These are phyloP conservation scores for Talaromyces sp. DNA, from an alignment of 2,329 filamentous ascomycete species.

Conservation along the genomic window DNA sequence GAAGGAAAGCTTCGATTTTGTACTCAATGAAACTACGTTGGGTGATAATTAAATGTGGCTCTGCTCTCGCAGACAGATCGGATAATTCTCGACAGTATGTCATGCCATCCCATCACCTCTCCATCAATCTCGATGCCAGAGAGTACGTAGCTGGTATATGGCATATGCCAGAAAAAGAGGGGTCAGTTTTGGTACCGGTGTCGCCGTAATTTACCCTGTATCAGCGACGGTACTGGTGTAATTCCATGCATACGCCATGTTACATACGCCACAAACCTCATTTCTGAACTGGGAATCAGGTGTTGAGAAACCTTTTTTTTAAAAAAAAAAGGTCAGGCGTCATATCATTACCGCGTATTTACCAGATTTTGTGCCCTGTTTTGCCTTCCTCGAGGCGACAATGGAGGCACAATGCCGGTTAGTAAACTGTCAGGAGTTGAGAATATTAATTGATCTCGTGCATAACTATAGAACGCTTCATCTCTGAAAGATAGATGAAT, in stretches of 20 bases:
- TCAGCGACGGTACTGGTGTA: no score
- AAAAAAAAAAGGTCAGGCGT: slow-evolving; percentile 9
- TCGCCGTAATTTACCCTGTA: neutral
- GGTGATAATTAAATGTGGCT: no score
- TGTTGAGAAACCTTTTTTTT: neutral
- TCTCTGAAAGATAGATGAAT: neutral
- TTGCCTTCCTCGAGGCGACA: neutral
- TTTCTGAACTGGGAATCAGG: slow-evolving; percentile 2
- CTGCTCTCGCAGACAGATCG: neutral
- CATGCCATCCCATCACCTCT: slow-evolving; percentile 4
- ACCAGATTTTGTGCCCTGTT: neutral
- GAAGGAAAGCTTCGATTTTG: neutral
- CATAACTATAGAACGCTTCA: no score
- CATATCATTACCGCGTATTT: neutral
- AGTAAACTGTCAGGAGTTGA: slow-evolving; percentile 3
- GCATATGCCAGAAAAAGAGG: slow-evolving; percentile 1
- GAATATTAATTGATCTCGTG: slow-evolving; percentile 1
- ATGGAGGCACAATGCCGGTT: neutral
- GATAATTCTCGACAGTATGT: neutral
- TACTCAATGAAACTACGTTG: no score
- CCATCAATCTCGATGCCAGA: neutral
- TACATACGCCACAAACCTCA: slow-evolving; percentile 8
- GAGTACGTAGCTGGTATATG: neutral
- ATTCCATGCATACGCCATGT: neutral
- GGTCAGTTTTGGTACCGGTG: neutral